phyloP scores from a whole-genome alignment of 2,329 filamentous ascomycete species.

The Talaromyces sp. region DNA sequence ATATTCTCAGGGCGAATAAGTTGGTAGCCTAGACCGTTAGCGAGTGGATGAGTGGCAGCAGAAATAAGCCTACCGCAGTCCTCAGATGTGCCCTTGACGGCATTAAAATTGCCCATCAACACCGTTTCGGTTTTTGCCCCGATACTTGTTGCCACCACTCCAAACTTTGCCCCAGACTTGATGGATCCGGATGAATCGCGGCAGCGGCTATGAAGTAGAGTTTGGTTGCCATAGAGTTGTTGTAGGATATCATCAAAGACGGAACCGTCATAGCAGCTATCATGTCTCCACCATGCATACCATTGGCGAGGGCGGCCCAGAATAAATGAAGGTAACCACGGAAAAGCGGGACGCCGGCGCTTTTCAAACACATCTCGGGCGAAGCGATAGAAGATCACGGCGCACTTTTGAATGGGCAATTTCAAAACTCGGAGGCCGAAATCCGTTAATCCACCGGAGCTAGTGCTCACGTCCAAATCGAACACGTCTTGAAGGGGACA shows the following conservation, averaged over 20 bases:
- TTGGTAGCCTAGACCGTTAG: background rate
- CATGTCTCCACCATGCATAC: background rate
- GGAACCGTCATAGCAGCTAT: conserved; percentile 1
- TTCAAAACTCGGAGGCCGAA: background rate
- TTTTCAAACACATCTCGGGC: background rate
- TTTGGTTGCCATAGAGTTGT: background rate
- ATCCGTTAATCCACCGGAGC: conserved; percentile 10
- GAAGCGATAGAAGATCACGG: background rate
- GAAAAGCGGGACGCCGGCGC: background rate
- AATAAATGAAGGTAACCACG: background rate
- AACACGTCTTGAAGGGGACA: conserved; percentile 17
- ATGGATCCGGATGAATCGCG: background rate
- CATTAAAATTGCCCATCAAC: conserved; percentile 1
- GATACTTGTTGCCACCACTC: background rate
- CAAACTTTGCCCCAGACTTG: background rate
- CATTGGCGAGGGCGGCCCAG: background rate
- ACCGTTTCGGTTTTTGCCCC: background rate
- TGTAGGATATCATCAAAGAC: background rate
- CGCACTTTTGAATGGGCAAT: background rate
- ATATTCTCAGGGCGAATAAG: background rate
- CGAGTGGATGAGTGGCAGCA: background rate
- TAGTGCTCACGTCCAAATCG: conserved; percentile 19
- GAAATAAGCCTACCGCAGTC: background rate
- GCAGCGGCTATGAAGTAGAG: background rate
- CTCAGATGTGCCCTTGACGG: background rate